These are phyloP conservation scores for Filobasidium floriforme DNA, from an alignment of 768 basidiomycete genomes.

Conservation along the genomic window DNA sequence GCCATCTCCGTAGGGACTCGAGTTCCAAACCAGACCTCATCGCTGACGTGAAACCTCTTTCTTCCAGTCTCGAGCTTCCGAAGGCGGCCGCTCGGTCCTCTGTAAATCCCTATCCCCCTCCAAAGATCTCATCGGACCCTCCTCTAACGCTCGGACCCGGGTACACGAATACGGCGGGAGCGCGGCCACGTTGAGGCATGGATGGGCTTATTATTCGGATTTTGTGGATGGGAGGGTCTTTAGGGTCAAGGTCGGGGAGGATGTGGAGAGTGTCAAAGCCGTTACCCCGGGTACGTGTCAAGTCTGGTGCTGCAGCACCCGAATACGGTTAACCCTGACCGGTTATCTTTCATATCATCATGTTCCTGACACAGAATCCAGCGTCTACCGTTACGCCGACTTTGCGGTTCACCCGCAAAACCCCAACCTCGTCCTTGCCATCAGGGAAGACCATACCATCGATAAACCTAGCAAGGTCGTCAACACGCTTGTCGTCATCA, in stretches of 20 bases:
- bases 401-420: slow-evolving; percentile 56
- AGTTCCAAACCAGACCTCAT: too few relatives aligned
- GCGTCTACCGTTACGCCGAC: slow-evolving; percentile 58
- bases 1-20: neutral
- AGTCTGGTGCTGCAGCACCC: too few relatives aligned
- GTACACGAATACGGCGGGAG: slow-evolving; percentile 71
- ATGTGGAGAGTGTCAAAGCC: slow-evolving; percentile 45
- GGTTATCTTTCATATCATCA: slow-evolving; percentile 11
- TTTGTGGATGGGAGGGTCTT: slow-evolving; percentile 55
- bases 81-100: slow-evolving; percentile 55
- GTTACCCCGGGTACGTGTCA: slow-evolving; percentile 57
- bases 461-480: slow-evolving; percentile 52
- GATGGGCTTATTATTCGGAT: slow-evolving; percentile 57
- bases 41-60: slow-evolving; percentile 3
- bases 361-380: slow-evolving; percentile 45
- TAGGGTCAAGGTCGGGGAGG: slow-evolving; percentile 29
- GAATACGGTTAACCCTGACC: too few relatives aligned
- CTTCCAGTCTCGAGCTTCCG: slow-evolving; percentile 53
- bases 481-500: slow-evolving; percentile 56
- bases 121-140: slow-evolving; percentile 25
- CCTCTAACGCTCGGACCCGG: slow-evolving; percentile 25
- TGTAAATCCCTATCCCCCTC: slow-evolving; percentile 47
- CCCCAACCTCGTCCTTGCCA: slow-evolving; percentile 54
- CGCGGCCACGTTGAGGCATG: slow-evolving; percentile 53
- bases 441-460: slow-evolving; percentile 65